Base-by-base conservation (phyloP, 768 basidiomycete genomes). In the Infundibulicybe gibba region DNA sequence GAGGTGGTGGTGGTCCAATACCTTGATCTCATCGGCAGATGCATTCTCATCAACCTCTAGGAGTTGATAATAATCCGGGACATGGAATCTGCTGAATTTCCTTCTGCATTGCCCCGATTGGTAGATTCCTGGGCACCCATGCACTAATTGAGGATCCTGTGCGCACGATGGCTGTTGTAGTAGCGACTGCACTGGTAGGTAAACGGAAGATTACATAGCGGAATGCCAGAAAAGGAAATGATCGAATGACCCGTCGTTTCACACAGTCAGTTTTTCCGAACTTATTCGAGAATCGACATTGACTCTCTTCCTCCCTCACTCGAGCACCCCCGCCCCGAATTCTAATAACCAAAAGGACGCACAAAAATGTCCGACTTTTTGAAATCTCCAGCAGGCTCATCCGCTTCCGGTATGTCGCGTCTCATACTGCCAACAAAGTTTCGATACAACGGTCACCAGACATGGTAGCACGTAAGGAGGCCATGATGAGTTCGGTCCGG, bases 21-120 rank as follows among this genome's bases (percentile, higher is more conserved):
- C 94, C 77, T 86, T 94, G 68, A 97, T 95, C 62, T 97, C 94
- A 37, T 94, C 92, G 15, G 76, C 65, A 1, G 85, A 86, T 2
- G 93, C 94, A 48, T 81, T 77, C 58, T 94, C 92, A 33, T 84
- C 81, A 1, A 97, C 77, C 37, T 83, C 82, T 3, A 97, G 71
- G 13, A 95, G 74, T 44, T 85, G 70, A 61, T 97, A 97, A 62
- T 94, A 95, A 60, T 94, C 86, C 14, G 74, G 63, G 6, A 63
- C 55, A 63, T 58, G 5, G 51, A 31, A 33, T 52, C 53, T 6
- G 47, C 31, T 6, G 55, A 58, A 19, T 51, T 54, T 6, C 44
- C 44, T 19, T 52, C 54, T 5, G 49, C 41, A 17, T 48, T 52
- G 37, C 67, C 53, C 37, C 69, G 69, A 15, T 69, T 65, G 37